phyloP scores from a whole-genome alignment of 2,329 filamentous ascomycete genomes.

The Fonsecaea pugnacius region DNA sequence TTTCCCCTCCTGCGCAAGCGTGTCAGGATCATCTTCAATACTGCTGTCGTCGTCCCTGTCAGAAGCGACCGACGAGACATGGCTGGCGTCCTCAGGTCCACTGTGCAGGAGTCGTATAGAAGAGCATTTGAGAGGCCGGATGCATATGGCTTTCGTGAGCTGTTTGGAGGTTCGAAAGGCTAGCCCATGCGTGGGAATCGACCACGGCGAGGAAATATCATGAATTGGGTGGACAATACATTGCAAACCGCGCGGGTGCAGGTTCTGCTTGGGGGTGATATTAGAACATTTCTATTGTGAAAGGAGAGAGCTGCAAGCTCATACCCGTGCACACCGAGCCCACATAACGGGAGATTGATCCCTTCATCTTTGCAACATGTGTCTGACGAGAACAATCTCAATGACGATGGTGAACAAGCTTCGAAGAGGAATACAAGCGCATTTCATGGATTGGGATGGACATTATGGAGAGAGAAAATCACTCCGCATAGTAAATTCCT shows the following conservation, averaged over 20 bases:
- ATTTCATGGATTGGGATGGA: not conserved
- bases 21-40: not conserved
- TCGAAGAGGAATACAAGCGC: not conserved
- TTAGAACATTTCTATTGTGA: conserved; percentile 6
- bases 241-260: conserved; percentile 10
- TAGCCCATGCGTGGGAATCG: not conserved
- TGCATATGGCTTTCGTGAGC: not conserved
- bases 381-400: not conserved
- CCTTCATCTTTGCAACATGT: conserved; percentile 24
- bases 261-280: conserved; percentile 1
- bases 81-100: not conserved
- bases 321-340: conserved; percentile 17
- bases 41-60: not conserved
- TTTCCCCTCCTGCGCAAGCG: not conserved
- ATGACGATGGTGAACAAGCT: not conserved
- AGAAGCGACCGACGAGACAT: conserved; percentile 1
- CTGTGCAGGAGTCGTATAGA: conserved; percentile 1
- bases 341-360: conserved; percentile 15
- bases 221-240: not conserved
- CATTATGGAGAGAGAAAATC: not conserved
- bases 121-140: not conserved
- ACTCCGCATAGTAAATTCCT: not conserved
- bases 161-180: not conserved
- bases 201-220: not conserved
- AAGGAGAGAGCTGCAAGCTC: not conserved